Percentiles rank a stretch among this genome's conserved stretches.
These are phyloP conservation scores for Colletotrichum salicis DNA, from an alignment of 2,329 filamentous ascomycete genomes.

Conservation along the genomic window DNA sequence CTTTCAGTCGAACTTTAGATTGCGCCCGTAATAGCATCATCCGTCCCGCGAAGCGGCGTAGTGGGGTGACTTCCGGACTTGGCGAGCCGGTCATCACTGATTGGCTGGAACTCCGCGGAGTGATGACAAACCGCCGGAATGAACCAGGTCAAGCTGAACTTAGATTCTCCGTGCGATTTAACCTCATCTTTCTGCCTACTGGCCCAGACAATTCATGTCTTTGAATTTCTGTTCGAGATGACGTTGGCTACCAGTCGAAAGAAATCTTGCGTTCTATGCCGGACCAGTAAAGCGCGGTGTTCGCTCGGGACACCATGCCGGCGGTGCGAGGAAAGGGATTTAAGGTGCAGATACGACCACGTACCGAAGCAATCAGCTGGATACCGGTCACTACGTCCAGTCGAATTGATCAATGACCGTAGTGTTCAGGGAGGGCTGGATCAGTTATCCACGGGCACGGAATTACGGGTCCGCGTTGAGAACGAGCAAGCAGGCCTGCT, in stretches of 20 bases:
- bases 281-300: constrained; percentile 41
- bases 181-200: no score
- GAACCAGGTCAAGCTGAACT: neutral
- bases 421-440: neutral
- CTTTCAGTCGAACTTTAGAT: neutral
- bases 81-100: neutral
- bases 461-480: no score
- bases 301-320: constrained; percentile 38
- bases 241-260: constrained; percentile 1
- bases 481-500: neutral
- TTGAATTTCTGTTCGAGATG: neutral
- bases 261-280: constrained; percentile 41
- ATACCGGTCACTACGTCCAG: neutral
- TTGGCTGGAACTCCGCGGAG: constrained; percentile 2
- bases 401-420: neutral
- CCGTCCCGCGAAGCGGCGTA: constrained; percentile 9
- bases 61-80: constrained; percentile 6
- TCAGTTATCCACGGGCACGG: neutral
- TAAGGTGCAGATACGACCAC: constrained; percentile 37
- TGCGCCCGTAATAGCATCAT: neutral
- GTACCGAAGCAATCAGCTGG: neutral
- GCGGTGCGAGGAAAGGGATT: constrained; percentile 37
- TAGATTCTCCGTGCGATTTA: neutral
- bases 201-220: neutral
- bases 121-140: constrained; percentile 3